Evolutionary conservation across 164 flowering plant species (phyloP).

Genomic region (Berberis vulgaris): DNA sequence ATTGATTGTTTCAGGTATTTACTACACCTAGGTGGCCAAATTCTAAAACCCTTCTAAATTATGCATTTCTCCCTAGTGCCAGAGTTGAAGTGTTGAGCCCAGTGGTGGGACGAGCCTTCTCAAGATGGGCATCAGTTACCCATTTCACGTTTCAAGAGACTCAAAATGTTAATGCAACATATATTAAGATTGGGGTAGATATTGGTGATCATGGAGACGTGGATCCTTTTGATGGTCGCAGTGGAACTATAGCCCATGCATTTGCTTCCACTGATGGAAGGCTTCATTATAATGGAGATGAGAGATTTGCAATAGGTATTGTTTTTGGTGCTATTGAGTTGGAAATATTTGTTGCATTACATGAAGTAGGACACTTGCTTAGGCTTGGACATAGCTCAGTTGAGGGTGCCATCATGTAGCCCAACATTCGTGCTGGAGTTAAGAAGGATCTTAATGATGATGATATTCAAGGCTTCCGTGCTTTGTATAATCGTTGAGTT

Average conservation of each 20-base stretch:
- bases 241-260: not conserved
- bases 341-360: conserved; percentile 16
- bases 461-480: no score
- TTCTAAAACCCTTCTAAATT: conserved; percentile 13
- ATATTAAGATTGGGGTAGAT: conserved; percentile 9
- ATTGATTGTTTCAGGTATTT: no score
- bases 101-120: conserved; percentile 6
- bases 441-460: conserved; percentile 17
- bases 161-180: not conserved
- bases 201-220: conserved; percentile 20
- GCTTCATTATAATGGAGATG: conserved; percentile 16
- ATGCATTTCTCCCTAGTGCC: conserved; percentile 8
- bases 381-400: conserved; percentile 20
- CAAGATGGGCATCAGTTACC: conserved; percentile 7
- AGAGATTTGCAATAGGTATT: conserved; percentile 2
- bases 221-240: conserved; percentile 17
- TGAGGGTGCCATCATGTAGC: conserved; percentile 22
- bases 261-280: conserved; percentile 14
- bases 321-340: conserved; percentile 4
- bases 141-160: conserved; percentile 15
- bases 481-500: no score
- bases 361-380: conserved; percentile 26
- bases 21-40: conserved; percentile 17
- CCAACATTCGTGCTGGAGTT: conserved; percentile 5
- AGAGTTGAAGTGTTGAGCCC: not conserved